Evolutionary conservation across 1,284 basidiomycete genomes (phyloP), one percentile per base, ranked within the genome.

Genomic region (Porogramme epimiltina): DNA sequence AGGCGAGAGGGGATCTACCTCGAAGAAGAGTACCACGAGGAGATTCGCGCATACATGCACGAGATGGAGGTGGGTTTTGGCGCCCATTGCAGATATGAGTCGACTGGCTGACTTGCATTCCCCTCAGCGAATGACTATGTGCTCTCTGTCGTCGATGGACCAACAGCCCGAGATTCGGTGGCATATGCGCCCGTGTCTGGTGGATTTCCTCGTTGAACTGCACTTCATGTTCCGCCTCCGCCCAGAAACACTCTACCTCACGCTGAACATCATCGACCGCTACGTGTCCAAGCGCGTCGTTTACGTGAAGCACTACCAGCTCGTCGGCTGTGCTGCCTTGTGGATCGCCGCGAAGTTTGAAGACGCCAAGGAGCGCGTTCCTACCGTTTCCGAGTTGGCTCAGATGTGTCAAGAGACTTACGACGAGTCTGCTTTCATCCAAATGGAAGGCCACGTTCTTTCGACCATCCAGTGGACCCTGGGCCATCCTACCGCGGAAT

Each of bases 261-360:
- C 96, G 23, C 84, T 98, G 75, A 99, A 99, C 79, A 96, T 99
- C 69, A 89, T 99, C 70, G 97, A 99, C 73, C 94, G 97, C 63
- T 99, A 99, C 73, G 93, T 99, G 25, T 98, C 97, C 47, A 94
- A 95, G 63, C 92, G 97, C 41, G 91, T 99, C 61, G 97, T 99
- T 49, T 98, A 95, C 77, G 95, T 95, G 78, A 97, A 97, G 73
- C 97, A 99, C 74, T 99, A 98, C 71, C 97, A 99, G 70, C 90
- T 99, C 46, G 96, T 99, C 47, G 97, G 97, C 28, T 99, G 97
- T 66, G 93, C 96, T 13, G 95, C 97, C 19, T 81, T 99, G 4
- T 96, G 96, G 94, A 98, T 99, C 63, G 97, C 97, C 4, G 92
- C 97, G 64, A 99, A 99, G 75, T 99, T 97, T 65, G 97, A 99